Evolutionary conservation across 1,284 basidiomycete species (phyloP).

Genomic region (Rhodotorula sp.): DNA sequence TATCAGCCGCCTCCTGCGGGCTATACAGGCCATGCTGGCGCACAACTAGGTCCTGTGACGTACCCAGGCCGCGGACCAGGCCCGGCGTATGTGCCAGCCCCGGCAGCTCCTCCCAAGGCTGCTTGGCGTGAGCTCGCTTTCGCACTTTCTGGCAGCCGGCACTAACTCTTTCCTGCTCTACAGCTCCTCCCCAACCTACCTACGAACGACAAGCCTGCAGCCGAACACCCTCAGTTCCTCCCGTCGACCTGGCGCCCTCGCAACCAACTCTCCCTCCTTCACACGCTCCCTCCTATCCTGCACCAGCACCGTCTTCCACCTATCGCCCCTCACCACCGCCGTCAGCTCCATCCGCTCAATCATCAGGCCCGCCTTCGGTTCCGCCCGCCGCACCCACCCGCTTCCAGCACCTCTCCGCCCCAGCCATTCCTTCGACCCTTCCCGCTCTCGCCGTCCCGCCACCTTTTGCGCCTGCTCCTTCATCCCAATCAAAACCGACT

Average conservation of each 20-base stretch:
- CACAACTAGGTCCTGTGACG: slow-evolving; percentile 5
- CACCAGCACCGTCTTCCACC: background rate
- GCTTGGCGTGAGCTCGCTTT: background rate
- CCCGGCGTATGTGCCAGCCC: background rate
- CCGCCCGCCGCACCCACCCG: background rate
- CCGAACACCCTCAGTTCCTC: background rate
- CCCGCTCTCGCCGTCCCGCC: background rate
- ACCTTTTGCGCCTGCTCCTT: no score
- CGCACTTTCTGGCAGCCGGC: no score
- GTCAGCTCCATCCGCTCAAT: background rate
- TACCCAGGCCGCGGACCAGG: background rate
- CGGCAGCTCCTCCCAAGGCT: background rate
- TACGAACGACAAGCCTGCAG: background rate
- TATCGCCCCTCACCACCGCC: background rate
- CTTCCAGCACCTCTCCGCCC: background rate
- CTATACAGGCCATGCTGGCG: background rate
- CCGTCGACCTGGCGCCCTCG: background rate
- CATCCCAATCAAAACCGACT: no score
- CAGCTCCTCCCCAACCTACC: background rate
- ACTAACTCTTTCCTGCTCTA: background rate
- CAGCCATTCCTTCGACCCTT: background rate
- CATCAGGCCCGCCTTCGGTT: background rate
- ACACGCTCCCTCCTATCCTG: background rate
- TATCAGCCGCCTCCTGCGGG: background rate
- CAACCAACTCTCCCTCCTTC: background rate